phyloP scores from a whole-genome alignment of 148 eudicot species.

The Rhododendron ferrugineum region DNA sequence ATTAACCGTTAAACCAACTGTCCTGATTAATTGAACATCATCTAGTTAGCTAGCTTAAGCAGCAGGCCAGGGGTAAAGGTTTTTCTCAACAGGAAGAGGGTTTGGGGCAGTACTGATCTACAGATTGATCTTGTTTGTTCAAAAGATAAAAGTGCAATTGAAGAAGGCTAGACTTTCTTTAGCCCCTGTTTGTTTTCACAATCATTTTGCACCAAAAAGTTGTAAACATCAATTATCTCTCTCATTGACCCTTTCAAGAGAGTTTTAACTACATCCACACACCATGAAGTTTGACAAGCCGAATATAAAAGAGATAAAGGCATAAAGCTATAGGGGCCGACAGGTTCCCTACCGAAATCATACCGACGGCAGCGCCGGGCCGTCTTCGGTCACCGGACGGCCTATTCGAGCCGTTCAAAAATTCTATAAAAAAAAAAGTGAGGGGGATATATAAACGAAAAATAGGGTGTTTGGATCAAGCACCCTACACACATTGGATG shows the following conservation, averaged over 20 bases:
- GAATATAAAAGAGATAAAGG: no score
- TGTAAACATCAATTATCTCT: not conserved
- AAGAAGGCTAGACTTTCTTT: not conserved
- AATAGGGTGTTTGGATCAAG: no score
- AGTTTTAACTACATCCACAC: not conserved
- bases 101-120: not conserved
- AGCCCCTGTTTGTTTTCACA: not conserved
- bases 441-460: no score
- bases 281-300: not conserved
- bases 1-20: not conserved
- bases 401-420: no score
- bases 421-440: no score
- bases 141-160: not conserved
- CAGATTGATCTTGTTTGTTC: not conserved
- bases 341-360: no score
- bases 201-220: not conserved
- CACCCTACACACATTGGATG: no score
- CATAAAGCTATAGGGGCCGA: no score
- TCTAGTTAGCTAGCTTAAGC: not conserved
- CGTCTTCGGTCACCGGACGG: no score
- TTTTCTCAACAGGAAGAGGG: not conserved
- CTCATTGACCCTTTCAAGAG: not conserved
- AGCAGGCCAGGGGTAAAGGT: not conserved
- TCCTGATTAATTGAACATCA: not conserved
- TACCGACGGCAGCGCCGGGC: no score